Evolutionary conservation across 176 grass and related monocot genomes (phyloP).

Genomic region (Ensete ventricosum): DNA sequence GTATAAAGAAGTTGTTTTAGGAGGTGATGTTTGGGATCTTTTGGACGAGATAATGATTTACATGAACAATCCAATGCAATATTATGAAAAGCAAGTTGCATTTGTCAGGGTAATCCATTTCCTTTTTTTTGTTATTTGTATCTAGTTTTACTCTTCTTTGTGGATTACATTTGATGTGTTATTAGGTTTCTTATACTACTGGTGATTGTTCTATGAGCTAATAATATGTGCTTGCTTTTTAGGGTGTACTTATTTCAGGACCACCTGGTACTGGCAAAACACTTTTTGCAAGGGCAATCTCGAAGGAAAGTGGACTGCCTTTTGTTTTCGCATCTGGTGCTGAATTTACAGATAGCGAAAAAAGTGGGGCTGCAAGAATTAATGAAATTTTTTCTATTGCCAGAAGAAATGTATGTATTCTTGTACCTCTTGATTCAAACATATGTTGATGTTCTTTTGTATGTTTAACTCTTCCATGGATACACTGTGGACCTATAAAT

Average conservation of each 20-base stretch:
- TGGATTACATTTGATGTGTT: background rate
- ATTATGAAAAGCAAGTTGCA: conserved; percentile 32
- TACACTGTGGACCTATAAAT: no score
- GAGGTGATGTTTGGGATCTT: conserved; percentile 37
- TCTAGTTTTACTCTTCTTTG: background rate
- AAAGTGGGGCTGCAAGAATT: conserved; percentile 30
- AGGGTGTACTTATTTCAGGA: conserved; percentile 26
- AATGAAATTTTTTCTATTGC: conserved; percentile 29
- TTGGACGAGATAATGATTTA: conserved; percentile 42
- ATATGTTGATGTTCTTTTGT: background rate
- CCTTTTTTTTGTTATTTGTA: background rate
- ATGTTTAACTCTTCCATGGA: background rate
- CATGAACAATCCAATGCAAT: conserved; percentile 36
- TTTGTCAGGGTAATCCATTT: conserved; percentile 31
- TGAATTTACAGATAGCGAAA: conserved; percentile 31
- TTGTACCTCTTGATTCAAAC: background rate
- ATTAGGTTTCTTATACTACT: background rate
- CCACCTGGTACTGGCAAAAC: conserved; percentile 29
- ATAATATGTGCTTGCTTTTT: background rate
- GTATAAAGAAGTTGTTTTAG: conserved; percentile 37
- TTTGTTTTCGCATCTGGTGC: conserved; percentile 29
- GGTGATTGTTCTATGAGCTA: background rate
- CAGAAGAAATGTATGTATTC: conserved; percentile 24
- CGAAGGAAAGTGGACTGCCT: conserved; percentile 32
- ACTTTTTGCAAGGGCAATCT: conserved; percentile 26